Evolutionary conservation across 2,329 filamentous ascomycete species (phyloP), one percentile per base, ranked within the genome.

Genomic region (Penicillium sp.): DNA sequence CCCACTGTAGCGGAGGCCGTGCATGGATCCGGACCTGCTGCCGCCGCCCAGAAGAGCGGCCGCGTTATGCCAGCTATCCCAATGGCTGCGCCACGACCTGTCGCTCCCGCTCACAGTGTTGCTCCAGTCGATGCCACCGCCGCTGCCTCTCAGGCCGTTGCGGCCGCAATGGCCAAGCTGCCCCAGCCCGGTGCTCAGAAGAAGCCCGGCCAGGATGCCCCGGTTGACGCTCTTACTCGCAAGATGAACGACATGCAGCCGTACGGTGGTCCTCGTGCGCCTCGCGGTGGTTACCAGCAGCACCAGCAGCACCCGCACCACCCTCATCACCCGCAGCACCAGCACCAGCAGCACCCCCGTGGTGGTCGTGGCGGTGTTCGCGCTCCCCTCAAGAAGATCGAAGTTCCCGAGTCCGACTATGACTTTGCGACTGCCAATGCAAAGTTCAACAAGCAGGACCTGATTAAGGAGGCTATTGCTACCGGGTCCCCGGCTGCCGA

Each of bases 331-430:
- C 35, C 19, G 10, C 50, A 53, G 10, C 72, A 75, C 42, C 65
- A 53, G 12, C 49, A 33, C 8, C 53, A 42, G 12, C 53, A 33
- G 12, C 72, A 75, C 49, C 65, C 72, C 58, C 75, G 85, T 56
- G 82, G 84, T 50, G 80, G 80, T 37, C 76, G 82, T 58, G 81
- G 82, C 35, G 79, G 76, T 45, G 73, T 79, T 62, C 80, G 83
- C 56, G 72, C 76, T 60, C 74, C 81, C 61, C 80, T 84, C 53
- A 81, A 84, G 69, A 95, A 92, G 80, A 88, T 98, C 35, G 93
- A 97, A 57, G 91, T 99, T 2, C 95, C 95, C 0, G 87, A 90
- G 53, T 89, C 91, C 1, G 95, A 98, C 74, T 99, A 93, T 71
- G 94, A 99, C 73, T 99, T 99, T 73, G 91, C 90, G 69, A 86